Conservation (phyloP, 306 rosid species). For the Cucurbita maxima region DNA sequence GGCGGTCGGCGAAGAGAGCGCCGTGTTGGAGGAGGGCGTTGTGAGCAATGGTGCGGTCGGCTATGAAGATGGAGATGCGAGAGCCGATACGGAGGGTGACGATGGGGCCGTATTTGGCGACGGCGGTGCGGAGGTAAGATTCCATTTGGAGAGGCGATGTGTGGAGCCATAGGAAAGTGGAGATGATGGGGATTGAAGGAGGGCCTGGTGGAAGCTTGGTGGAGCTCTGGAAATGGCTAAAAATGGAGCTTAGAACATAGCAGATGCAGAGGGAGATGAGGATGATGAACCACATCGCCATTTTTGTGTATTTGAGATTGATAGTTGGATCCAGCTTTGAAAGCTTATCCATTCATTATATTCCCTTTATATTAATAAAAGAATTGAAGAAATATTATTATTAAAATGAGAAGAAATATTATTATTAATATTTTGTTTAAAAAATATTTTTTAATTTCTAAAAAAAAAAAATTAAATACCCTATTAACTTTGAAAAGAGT, state of each 20-base stretch:
- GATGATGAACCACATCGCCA: neutral
- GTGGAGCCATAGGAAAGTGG: neutral
- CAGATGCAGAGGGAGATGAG: neutral
- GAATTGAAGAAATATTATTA: no score
- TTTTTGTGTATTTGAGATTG: neutral
- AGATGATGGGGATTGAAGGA: neutral
- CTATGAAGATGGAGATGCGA: slow-evolving; percentile 4
- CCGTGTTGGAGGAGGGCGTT: slow-evolving; percentile 1
- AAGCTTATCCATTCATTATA: neutral
- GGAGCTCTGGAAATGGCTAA: neutral
- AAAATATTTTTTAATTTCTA: no score
- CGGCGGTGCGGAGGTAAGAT: neutral
- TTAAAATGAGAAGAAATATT: no score
- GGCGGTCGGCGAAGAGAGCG: slow-evolving; percentile 4
- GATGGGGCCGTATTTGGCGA: slow-evolving; percentile 4
- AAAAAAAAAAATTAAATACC: no score
- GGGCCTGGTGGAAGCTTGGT: neutral
- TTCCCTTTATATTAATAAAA: no score
- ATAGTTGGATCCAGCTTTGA: neutral
- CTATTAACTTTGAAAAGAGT: no score
- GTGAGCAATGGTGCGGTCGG: slow-evolving; percentile 3
- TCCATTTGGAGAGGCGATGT: neutral
- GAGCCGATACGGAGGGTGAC: neutral
- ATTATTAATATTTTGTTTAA: no score
- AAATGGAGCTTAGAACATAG: neutral